These are phyloP conservation scores for Novakomyces olei DNA, from an alignment of 805 yeast genomes.

Conservation along the genomic window DNA sequence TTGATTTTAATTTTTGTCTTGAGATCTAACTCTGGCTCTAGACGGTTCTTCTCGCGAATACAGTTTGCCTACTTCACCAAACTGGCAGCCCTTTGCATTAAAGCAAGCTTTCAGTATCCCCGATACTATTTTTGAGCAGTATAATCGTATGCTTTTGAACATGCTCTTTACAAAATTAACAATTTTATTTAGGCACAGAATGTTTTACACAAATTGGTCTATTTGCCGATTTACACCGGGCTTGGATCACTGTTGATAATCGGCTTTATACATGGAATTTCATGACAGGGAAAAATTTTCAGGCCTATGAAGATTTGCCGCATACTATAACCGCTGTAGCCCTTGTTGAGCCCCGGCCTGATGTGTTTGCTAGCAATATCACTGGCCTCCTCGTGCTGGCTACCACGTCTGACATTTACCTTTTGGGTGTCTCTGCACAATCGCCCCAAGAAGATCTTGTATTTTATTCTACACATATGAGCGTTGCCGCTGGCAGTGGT, in stretches of 20 bases:
- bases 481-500: constrained; percentile 52
- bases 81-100: constrained; percentile 47
- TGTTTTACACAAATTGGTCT: constrained; percentile 59
- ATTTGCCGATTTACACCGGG: constrained; percentile 53
- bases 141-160: constrained; percentile 21
- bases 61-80: constrained; percentile 8
- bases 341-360: constrained; percentile 59
- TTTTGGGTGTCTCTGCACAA: constrained; percentile 43
- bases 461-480: constrained; percentile 62
- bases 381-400: constrained; percentile 52
- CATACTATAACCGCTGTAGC: constrained; percentile 58
- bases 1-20: too few relatives aligned
- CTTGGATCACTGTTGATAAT: constrained; percentile 72
- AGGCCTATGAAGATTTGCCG: constrained; percentile 59
- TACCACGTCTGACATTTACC: constrained; percentile 56
- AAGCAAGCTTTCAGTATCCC: constrained; percentile 51
- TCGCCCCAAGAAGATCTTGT: constrained; percentile 29
- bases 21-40: too few relatives aligned
- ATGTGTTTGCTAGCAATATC: constrained; percentile 59
- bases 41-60: constrained; percentile 14
- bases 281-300: constrained; percentile 37
- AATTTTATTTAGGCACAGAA: constrained; percentile 21
- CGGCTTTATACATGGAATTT: constrained; percentile 72
- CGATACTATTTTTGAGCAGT: constrained; percentile 53
- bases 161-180: neutral